Base-by-base conservation (phyloP, 164 flowering plant genomes). In the Kingdonia uniflora region DNA sequence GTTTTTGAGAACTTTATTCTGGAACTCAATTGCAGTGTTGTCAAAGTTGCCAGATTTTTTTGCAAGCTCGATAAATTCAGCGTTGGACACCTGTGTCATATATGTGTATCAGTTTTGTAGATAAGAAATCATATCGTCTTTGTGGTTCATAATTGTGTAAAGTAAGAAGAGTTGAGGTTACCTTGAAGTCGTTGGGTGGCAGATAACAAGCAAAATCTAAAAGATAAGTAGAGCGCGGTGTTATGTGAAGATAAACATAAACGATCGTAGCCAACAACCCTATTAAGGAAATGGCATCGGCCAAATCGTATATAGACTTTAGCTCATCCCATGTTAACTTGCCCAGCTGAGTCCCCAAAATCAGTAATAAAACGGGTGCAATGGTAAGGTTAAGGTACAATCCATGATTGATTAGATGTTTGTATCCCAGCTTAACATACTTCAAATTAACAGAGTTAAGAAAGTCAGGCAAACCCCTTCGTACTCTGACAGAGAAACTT, bases 141-240 rank as follows among this genome's bases (percentile, higher is more conserved):
- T n/a, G n/a, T n/a, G n/a, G n/a, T n/a, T n/a, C n/a, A n/a, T n/a
- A n/a, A n/a, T 3, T 29, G 35, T 29, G 49, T 21, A 46, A 0
- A 17, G 8, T 8, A 19, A 11, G n/a, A 39, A 44, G n/a, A 21
- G 55, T 45, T 11, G 17, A 35, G 22, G n/a, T 47, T 56, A 85
- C 94, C 95, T 82, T 82, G 33, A 77, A 70, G 5, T 85, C 77
- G 50, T 61, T 22, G 0, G 81, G 82, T 11, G 89, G 89, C 2
- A 67, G 67, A 62, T 53, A 80, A 56, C 89, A 82, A 19, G 95
- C 77, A 21, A 78, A 80, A 62, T 85, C 95, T 13, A 85, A 38
- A 1, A 85, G 57, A 56, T 82, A 82, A 45, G 70, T 69, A 1
- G 79, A 54, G 1, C 72, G 64, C n/a, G 79, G 82, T 0, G 59